Base-by-base conservation (phyloP, 2,329 filamentous ascomycete species). In the Fonsecaea pedrosoi region DNA sequence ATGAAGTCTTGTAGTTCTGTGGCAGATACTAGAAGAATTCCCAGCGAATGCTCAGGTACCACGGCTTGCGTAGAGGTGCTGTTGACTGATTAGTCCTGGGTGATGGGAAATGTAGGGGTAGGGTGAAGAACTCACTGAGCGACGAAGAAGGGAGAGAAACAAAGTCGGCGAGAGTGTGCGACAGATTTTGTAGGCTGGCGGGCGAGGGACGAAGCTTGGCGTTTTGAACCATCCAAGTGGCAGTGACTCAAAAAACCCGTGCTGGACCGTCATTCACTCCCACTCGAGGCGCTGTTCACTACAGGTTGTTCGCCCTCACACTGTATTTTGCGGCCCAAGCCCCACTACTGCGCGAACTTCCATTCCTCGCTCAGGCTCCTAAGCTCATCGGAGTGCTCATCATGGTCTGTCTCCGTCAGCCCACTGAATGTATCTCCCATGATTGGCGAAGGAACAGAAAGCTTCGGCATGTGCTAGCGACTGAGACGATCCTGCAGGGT, bases 41-140 rank as follows among this genome's bases (percentile, higher is more conserved):
- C 74, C 74, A 68, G 71, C 25, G 66, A 74, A 78, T 82, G 80
- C 81, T 82, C 81, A 83, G 81, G 78, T 78, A 81, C 80, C 80
- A 83, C 81, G 80, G 81, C 81, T 76, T 78, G 81, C 81, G 81
- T 83, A 82, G 80, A 82, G 81, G 81, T 82, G 78, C 81, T 83
- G 78, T 76, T 73, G 72, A 38, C 60, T 62, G 62, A 61, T 73
- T 71, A 72, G 70, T 71, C 37, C 53, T 37, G 60, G 57, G 58
- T 67, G 66, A 62, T 55, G 40, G 56, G n/a, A 67, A 66, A 25
- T 58, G 55, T 65, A 66, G 63, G 66, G 64, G 62, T 54, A 15
- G 57, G 63, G 64, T 64, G 65, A 66, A 55, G 42, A 64, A 74
- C 72, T 73, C 67, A 73, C 72, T 73, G 71, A 74, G 71, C 71